Percentiles rank a stretch among this genome's conserved stretches.
Evolutionary conservation across 495 filamentous ascomycete genomes (phyloP).

Genomic region (Geopyxis carbonaria): DNA sequence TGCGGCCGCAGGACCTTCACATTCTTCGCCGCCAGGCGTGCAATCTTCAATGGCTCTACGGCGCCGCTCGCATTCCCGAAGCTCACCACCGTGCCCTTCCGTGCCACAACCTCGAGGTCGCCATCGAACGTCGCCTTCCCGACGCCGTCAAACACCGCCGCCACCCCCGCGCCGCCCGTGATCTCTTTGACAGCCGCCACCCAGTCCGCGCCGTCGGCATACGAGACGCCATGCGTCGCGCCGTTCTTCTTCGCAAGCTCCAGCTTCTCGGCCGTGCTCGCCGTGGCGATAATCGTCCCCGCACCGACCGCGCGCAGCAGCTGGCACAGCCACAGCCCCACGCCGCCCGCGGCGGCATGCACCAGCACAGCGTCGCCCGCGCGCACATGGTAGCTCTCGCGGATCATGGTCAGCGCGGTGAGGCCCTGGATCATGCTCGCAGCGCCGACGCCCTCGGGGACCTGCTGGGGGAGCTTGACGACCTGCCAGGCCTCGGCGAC

Average conservation of each 20-base stretch:
- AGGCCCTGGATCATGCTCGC: constrained; percentile 65
- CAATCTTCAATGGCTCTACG: constrained; percentile 56
- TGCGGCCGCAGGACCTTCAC: constrained; percentile 58
- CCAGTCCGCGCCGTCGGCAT: constrained; percentile 51
- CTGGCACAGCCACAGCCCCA: constrained; percentile 63
- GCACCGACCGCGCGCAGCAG: constrained; percentile 58
- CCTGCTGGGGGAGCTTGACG: constrained; percentile 44
- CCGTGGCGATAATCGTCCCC: constrained; percentile 60
- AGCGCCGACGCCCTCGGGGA: constrained; percentile 46
- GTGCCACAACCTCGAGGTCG: constrained; percentile 55
- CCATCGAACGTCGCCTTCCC: constrained; percentile 77
- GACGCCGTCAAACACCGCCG: constrained; percentile 76
- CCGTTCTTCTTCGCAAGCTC: constrained; percentile 49
- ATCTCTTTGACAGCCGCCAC: constrained; percentile 48
- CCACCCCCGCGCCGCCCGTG: constrained; percentile 47
- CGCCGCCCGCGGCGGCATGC: constrained; percentile 81
- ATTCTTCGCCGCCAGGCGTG: constrained; percentile 58
- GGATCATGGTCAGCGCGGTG: constrained; percentile 66
- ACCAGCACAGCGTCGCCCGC: constrained; percentile 67
- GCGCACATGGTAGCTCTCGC: constrained; percentile 53
- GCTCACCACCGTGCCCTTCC: constrained; percentile 67
- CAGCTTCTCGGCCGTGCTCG: constrained; percentile 55
- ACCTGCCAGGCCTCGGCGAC: constrained; percentile 39
- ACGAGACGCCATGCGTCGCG: constrained; percentile 58
- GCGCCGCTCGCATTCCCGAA: constrained; percentile 84